Conservation (phyloP, 2,329 filamentous ascomycete species). For the Pseudopithomyces chartarum region DNA sequence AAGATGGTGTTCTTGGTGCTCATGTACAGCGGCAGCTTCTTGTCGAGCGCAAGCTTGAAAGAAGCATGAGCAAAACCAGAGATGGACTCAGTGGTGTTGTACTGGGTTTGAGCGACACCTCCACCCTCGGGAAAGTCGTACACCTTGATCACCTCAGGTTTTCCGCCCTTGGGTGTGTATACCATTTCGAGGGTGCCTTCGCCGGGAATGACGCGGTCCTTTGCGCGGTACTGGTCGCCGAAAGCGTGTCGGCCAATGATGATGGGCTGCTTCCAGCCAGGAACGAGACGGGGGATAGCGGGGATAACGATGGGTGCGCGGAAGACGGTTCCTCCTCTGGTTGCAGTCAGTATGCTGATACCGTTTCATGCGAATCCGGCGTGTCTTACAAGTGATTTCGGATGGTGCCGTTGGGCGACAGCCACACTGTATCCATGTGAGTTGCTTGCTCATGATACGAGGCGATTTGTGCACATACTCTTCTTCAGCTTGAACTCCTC, state of each 20-base stretch:
- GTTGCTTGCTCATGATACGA: not conserved
- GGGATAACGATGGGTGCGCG: slow-evolving; percentile 98
- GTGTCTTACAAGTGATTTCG: slow-evolving; percentile 63
- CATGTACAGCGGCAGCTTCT: slow-evolving; percentile 95
- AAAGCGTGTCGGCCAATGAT: slow-evolving; percentile 99
- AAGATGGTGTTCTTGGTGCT: slow-evolving; percentile 99
- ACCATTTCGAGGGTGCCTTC: slow-evolving; percentile 92
- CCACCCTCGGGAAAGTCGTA: slow-evolving; percentile 86
- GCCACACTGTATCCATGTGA: slow-evolving; percentile 72
- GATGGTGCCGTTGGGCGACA: slow-evolving; percentile 92
- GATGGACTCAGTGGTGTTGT: slow-evolving; percentile 98
- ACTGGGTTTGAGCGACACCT: slow-evolving; percentile 91
- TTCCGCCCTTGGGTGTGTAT: slow-evolving; percentile 80
- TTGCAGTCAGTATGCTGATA: slow-evolving; percentile 23
- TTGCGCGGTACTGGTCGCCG: slow-evolving; percentile 97
- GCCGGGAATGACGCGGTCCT: slow-evolving; percentile 82
- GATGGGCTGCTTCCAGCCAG: slow-evolving; percentile 98
- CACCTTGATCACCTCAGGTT: slow-evolving; percentile 86
- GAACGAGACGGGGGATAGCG: slow-evolving; percentile 88
- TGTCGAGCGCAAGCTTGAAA: slow-evolving; percentile 92
- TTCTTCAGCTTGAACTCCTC: slow-evolving; percentile 99
- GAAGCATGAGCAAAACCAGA: slow-evolving; percentile 91
- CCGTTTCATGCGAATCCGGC: not conserved
- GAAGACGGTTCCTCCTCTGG: slow-evolving; percentile 90
- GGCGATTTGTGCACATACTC: slow-evolving; percentile 64